These are phyloP conservation scores for Graphilbum fragrans DNA, from an alignment of 2,329 filamentous ascomycete genomes.

Conservation along the genomic window DNA sequence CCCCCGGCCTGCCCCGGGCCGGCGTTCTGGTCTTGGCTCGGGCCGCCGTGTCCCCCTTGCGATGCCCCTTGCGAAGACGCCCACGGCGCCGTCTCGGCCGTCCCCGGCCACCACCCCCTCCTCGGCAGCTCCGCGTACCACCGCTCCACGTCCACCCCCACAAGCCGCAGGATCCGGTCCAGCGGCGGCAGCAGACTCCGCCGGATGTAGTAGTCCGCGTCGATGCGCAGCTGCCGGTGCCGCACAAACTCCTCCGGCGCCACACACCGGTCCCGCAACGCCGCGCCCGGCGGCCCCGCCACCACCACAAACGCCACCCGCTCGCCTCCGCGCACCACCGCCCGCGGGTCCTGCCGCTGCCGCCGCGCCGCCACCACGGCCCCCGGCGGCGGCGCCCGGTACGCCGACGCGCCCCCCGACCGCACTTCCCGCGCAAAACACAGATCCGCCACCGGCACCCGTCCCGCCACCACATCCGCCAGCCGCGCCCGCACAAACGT, in stretches of 20 bases:
- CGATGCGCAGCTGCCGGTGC: constrained; percentile 56
- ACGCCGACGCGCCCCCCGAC: constrained; percentile 48
- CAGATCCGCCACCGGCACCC: constrained; percentile 86
- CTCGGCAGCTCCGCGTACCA: constrained; percentile 99
- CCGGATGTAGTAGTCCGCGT: constrained; percentile 92
- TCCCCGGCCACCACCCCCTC: constrained; percentile 12
- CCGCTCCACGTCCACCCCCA: constrained; percentile 70
- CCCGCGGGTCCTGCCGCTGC: constrained; percentile 76
- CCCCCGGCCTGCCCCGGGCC: constrained; percentile 14
- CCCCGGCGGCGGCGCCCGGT: constrained; percentile 73
- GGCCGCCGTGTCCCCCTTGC: constrained; percentile 27
- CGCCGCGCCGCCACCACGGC: constrained; percentile 76
- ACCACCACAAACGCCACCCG: constrained; percentile 91
- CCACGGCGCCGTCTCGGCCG: constrained; percentile 33
- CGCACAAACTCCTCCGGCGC: constrained; percentile 67
- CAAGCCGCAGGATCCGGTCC: constrained; percentile 91
- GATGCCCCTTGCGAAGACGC: constrained; percentile 43
- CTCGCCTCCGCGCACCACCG: constrained; percentile 90
- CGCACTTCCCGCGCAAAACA: constrained; percentile 83
- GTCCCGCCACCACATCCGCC: constrained; percentile 79
- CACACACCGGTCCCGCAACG: constrained; percentile 82
- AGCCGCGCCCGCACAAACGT: constrained; percentile 54
- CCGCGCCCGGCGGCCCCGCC: constrained; percentile 72
- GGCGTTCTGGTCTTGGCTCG: constrained; percentile 6
- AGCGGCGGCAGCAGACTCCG: constrained; percentile 94